Conservation (phyloP, 1,139 yeast species). For the Lodderomyces parapsilosis region DNA sequence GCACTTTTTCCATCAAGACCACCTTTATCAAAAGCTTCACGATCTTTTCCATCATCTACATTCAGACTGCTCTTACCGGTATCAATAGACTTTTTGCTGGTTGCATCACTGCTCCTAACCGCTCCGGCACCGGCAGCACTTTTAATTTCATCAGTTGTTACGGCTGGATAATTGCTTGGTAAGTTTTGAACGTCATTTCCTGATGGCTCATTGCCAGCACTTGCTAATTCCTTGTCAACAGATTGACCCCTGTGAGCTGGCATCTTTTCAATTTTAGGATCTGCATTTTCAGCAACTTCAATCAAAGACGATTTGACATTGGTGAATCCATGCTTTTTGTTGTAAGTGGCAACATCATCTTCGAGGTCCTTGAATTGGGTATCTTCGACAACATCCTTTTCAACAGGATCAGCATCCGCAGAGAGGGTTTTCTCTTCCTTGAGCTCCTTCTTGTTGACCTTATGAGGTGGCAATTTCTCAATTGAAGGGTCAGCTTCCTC, state of each 20-base stretch:
- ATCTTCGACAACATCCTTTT: conserved; percentile 11
- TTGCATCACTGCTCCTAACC: neutral
- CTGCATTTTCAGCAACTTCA: conserved; percentile 27
- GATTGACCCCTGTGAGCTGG: conserved; percentile 17
- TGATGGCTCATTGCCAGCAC: conserved; percentile 3
- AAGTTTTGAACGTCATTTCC: conserved; percentile 12
- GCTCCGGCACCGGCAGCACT: conserved; percentile 5
- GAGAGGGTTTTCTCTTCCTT: conserved; percentile 6
- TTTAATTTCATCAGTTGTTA: conserved; percentile 10
- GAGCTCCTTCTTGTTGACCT: conserved; percentile 8
- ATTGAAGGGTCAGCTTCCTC: conserved; percentile 23
- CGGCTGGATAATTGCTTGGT: conserved; percentile 10
- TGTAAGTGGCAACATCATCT: conserved; percentile 25
- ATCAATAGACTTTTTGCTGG: conserved; percentile 1
- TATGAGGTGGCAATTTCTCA: conserved; percentile 19
- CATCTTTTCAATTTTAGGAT: conserved; percentile 20
- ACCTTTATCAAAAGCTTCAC: neutral
- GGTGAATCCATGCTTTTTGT: conserved; percentile 28
- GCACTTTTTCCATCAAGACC: conserved; percentile 2
- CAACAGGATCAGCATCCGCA: conserved; percentile 6
- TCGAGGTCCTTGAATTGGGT: conserved; percentile 17
- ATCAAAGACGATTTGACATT: conserved; percentile 26
- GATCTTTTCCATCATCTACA: neutral
- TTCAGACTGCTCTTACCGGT: neutral
- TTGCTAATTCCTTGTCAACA: conserved; percentile 11